Evolutionary conservation across 129 eudicot genomes (phyloP).

Genomic region (Pseudognaphalium luteoalbum): DNA sequence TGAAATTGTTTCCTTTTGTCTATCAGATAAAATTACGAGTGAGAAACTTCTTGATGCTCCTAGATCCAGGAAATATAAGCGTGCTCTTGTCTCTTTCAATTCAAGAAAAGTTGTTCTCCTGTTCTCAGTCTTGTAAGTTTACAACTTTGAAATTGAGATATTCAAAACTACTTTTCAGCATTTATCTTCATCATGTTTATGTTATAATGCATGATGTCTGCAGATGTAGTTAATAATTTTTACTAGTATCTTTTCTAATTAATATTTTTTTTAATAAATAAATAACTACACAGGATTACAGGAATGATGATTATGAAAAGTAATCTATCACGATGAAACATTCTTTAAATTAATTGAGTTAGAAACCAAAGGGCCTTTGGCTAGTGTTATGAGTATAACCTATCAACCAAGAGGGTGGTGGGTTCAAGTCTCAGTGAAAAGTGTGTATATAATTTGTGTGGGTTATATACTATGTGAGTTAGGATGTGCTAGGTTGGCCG

Average conservation of each 20-base stretch:
- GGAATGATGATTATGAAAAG: neutral
- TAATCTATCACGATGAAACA: neutral
- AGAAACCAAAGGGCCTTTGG: neutral
- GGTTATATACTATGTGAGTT: too few species aligned
- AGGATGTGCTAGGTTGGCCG: too few species aligned
- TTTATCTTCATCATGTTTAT: neutral
- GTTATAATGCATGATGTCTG: neutral
- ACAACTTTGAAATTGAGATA: slow-evolving; percentile 5
- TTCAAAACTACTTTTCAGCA: neutral
- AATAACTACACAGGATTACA: neutral
- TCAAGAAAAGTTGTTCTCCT: slow-evolving; percentile 83
- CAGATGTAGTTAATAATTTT: neutral
- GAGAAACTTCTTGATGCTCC: slow-evolving; percentile 56
- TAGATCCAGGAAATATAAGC: slow-evolving; percentile 74
- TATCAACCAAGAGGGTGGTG: neutral
- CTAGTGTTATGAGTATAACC: neutral
- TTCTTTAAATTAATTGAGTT: too few species aligned
- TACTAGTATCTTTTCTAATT: too few species aligned
- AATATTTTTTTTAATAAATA: too few species aligned
- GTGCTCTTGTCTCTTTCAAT: slow-evolving; percentile 63
- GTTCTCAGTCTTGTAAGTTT: slow-evolving; percentile 81
- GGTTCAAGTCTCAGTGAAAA: too few species aligned
- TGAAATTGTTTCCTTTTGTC: slow-evolving; percentile 17
- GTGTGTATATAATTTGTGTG: too few species aligned
- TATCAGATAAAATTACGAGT: slow-evolving; percentile 50